These are phyloP conservation scores for Alternaria gansuensis DNA, from an alignment of 2,329 filamentous ascomycete species.

Conservation along the genomic window DNA sequence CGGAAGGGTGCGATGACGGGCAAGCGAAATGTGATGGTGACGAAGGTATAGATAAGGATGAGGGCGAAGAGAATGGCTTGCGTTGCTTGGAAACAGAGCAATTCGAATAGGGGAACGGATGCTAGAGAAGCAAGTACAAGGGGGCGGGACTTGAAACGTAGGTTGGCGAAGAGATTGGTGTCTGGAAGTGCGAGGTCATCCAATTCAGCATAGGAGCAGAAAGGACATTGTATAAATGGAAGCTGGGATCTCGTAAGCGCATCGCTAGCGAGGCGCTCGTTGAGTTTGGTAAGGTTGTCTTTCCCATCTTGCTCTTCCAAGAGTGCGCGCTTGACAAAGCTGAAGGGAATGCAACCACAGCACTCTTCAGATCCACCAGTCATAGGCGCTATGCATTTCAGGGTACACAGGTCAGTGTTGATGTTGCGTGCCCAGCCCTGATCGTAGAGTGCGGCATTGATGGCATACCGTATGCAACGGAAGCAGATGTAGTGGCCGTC, in stretches of 20 bases:
- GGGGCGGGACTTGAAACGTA: constrained; percentile 47
- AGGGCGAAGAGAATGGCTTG: constrained; percentile 66
- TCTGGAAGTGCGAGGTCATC: constrained; percentile 61
- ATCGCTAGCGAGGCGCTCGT: constrained; percentile 81
- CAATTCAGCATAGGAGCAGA: constrained; percentile 89
- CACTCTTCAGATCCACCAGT: constrained; percentile 65
- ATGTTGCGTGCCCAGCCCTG: constrained; percentile 90
- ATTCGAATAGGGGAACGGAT: constrained; percentile 42
- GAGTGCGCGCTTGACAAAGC: constrained; percentile 77
- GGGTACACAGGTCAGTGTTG: constrained; percentile 73
- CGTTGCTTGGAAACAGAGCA: constrained; percentile 53
- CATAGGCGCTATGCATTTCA: constrained; percentile 83
- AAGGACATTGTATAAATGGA: constrained; percentile 83
- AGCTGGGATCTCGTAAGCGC: constrained; percentile 76
- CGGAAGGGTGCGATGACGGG: constrained; percentile 58
- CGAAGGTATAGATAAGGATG: constrained; percentile 47
- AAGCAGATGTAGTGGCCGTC: constrained; percentile 80
- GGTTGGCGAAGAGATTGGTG: constrained; percentile 36
- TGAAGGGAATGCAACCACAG: constrained; percentile 72
- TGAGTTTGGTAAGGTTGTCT: constrained; percentile 77
- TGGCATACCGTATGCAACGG: constrained; percentile 80
- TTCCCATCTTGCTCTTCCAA: constrained; percentile 72
- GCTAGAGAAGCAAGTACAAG: constrained; percentile 38
- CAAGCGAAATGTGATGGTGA: constrained; percentile 36
- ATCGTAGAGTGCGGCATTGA: constrained; percentile 89